A percentile compares a stretch with the other conserved stretches of the same genome.
phyloP scores from a whole-genome alignment of 257 asterid genomes.

The Haberlea rhodopensis region DNA sequence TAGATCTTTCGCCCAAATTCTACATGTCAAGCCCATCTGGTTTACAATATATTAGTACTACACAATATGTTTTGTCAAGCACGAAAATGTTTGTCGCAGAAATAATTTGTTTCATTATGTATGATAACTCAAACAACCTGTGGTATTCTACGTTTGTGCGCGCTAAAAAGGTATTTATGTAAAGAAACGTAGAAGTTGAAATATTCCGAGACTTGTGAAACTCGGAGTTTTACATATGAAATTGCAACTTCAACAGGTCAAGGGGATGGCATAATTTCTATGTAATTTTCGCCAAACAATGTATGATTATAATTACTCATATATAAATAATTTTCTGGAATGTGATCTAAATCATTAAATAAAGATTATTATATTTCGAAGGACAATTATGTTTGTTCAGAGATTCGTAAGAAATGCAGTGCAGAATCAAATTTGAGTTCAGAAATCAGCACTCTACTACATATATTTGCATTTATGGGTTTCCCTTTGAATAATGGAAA shows the following conservation, averaged over 20 bases:
- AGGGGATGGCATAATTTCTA: slow-evolving; percentile 7
- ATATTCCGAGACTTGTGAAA: neutral
- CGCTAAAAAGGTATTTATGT: neutral
- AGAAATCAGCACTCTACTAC: neutral
- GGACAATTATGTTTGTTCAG: no score
- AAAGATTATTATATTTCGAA: no score
- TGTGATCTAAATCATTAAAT: no score
- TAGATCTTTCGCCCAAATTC: neutral
- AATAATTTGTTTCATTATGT: neutral
- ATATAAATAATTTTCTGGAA: no score
- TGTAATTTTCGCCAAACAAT: no score
- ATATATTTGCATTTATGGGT: slow-evolving; percentile 23
- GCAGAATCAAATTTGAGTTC: no score
- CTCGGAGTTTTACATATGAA: slow-evolving; percentile 5
- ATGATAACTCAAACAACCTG: neutral
- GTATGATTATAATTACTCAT: no score
- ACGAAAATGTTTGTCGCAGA: neutral
- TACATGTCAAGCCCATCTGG: neutral
- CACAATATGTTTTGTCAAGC: neutral
- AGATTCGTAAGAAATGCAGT: no score
- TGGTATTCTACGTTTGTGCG: neutral
- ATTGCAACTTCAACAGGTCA: slow-evolving; percentile 13
- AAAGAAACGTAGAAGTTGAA: neutral
- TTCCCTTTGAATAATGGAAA: slow-evolving; percentile 25
- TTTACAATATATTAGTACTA: neutral